Conservation (phyloP, 106 monocot genomes). For the Apostasia ramifera region DNA sequence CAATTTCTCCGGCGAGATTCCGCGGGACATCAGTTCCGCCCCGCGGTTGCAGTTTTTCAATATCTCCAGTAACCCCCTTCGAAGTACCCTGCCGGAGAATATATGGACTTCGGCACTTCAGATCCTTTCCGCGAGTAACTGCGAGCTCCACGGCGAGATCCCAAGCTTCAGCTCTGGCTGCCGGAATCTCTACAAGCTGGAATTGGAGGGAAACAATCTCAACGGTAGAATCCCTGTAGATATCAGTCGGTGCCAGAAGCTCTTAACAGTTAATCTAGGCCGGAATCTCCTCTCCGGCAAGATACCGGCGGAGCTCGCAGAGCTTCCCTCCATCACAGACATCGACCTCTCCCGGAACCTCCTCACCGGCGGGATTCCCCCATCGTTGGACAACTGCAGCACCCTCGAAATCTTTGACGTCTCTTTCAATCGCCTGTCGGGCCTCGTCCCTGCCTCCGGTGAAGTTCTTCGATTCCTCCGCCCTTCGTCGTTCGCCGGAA, state of each 20-base stretch:
- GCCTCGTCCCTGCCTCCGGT: conserved; percentile 29
- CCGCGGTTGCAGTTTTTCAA: conserved; percentile 60
- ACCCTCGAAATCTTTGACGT: conserved; percentile 85
- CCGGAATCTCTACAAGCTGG: conserved; percentile 61
- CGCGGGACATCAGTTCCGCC: conserved; percentile 42
- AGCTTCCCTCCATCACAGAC: conserved; percentile 71
- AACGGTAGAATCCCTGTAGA: conserved; percentile 60
- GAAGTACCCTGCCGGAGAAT: conserved; percentile 27
- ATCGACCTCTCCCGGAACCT: conserved; percentile 61
- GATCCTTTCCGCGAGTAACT: conserved; percentile 60
- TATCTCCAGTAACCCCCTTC: conserved; percentile 56
- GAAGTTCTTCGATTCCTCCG: conserved; percentile 30
- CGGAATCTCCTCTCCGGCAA: conserved; percentile 49
- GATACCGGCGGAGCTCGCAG: conserved; percentile 58
- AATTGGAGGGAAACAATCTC: conserved; percentile 50
- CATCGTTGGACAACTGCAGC: conserved; percentile 57
- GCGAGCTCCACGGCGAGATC: conserved; percentile 43
- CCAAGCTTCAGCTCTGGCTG: conserved; percentile 63
- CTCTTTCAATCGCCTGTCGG: conserved; percentile 64
- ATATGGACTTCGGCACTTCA: conserved; percentile 54
- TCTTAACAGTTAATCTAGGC: conserved; percentile 52
- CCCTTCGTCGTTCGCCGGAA: conserved; percentile 54
- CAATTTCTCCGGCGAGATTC: conserved; percentile 54
- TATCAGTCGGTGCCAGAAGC: conserved; percentile 46
- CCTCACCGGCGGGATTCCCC: conserved; percentile 59